Base-by-base conservation (phyloP, 352 stramenopile species). In the Pythium oligandrum region DNA sequence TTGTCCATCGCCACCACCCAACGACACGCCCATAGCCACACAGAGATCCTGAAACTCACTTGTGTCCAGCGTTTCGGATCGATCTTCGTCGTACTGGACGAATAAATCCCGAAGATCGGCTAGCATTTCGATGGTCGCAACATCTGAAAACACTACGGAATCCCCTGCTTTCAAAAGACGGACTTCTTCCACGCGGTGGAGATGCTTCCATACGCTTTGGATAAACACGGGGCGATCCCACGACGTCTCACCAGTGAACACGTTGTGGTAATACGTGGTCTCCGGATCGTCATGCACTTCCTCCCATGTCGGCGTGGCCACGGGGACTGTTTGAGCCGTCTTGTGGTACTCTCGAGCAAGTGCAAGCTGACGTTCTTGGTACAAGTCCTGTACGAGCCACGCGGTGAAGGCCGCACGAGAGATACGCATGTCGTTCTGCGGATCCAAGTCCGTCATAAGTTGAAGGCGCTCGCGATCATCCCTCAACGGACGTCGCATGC, bases 1-100 rank as follows among this genome's bases (percentile, higher is more conserved):
- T n/a, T 78, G 69, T 10, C 33, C 36, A 6, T 4, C 10, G 26
- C 53, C 59, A 6, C 33, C 32, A 4, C 50, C 49, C 6, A 69
- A 39, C 34, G 49, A 30, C 31, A 56, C 61, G 0, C 66, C 73
- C 3, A 87, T 55, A 11, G 64, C 71, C 1, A 87, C 75, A 38
- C 79, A 90, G 1, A 88, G 40, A 46, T 87, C 75, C 30, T 82
- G 49, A 42, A 88, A 84, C 58, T 90, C 75, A 4, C 57, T 55
- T 3, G 55, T 45, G 38, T 85, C 75, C 39, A 90, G 44, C n/a
- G 60, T 39, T 0, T 70, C 69, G 2, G 72, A 77, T 2, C 66
- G 58, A 47, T 90, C 75, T 17, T 87, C 78, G 36, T 88, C 77
- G 40, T 76, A 86, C 47, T 75, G 73, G 11, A 53, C 35, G 55